Evolutionary conservation across 768 basidiomycete genomes (phyloP).

Genomic region (Pleurotus eryngii): DNA sequence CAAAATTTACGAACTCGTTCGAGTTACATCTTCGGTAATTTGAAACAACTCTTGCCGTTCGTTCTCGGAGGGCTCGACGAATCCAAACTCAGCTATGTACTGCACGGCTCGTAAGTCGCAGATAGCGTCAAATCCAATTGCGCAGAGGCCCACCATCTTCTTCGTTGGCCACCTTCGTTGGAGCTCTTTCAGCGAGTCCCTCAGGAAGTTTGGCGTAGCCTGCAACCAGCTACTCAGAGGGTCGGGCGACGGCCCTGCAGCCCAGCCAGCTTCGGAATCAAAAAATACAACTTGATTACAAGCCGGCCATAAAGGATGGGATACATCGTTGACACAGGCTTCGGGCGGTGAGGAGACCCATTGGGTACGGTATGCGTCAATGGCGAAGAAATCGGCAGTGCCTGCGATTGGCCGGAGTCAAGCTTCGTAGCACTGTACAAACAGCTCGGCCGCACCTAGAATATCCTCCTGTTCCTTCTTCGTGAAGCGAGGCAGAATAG

Average conservation of each 20-base stretch:
- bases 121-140: background rate
- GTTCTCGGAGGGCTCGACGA: slow-evolving; percentile 46
- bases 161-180: slow-evolving; percentile 40
- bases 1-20: slow-evolving; percentile 33
- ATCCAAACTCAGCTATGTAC: slow-evolving; percentile 52
- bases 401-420: slow-evolving; percentile 19
- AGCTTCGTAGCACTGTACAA: no score
- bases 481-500: slow-evolving; percentile 46
- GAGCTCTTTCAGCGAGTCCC: slow-evolving; percentile 30
- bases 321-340: slow-evolving; percentile 38
- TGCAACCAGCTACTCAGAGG: slow-evolving; percentile 41
- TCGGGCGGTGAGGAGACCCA: slow-evolving; percentile 39
- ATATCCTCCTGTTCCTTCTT: slow-evolving; percentile 41
- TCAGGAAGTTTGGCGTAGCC: slow-evolving; percentile 38
- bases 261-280: slow-evolving; percentile 45
- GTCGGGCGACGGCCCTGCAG: slow-evolving; percentile 42
- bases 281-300: slow-evolving; percentile 38
- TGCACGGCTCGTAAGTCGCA: slow-evolving; percentile 11
- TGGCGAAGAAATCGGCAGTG: slow-evolving; percentile 52
- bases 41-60: slow-evolving; percentile 37
- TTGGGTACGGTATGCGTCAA: slow-evolving; percentile 42
- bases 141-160: slow-evolving; percentile 36
- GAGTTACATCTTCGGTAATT: slow-evolving; percentile 41
- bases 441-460: slow-evolving; percentile 24
- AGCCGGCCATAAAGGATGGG: slow-evolving; percentile 50